These are phyloP conservation scores for Trametes versicolor DNA, from an alignment of 1,284 basidiomycete species.

Conservation along the genomic window DNA sequence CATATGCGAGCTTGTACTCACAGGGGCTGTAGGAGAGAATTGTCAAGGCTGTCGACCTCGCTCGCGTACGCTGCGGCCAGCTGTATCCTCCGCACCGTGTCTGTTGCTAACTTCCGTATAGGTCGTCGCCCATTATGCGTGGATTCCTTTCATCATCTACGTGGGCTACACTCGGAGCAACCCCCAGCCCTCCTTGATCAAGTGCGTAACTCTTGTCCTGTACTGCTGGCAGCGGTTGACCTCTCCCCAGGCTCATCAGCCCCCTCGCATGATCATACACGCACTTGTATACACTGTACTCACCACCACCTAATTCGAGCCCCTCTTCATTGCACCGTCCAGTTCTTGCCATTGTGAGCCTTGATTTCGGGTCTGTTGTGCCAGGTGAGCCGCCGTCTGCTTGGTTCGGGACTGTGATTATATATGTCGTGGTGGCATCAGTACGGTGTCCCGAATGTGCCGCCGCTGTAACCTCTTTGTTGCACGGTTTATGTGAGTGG, in stretches of 20 bases:
- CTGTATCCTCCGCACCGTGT: slow-evolving; percentile 12
- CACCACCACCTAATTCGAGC: slow-evolving; percentile 33
- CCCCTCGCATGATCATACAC: slow-evolving; percentile 75
- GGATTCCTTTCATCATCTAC: slow-evolving; percentile 95
- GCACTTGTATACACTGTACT: slow-evolving; percentile 38
- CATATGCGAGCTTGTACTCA: background rate
- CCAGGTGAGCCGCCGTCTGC: slow-evolving; percentile 29
- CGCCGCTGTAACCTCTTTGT: slow-evolving; percentile 57
- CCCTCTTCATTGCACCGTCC: slow-evolving; percentile 28
- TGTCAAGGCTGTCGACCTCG: slow-evolving; percentile 78
- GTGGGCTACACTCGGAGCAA: slow-evolving; percentile 90
- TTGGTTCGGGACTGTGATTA: slow-evolving; percentile 60
- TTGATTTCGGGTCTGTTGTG: background rate
- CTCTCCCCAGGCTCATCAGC: slow-evolving; percentile 79
- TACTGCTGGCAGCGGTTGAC: slow-evolving; percentile 20
- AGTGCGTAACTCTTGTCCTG: slow-evolving; percentile 61
- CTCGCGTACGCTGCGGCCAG: slow-evolving; percentile 66
- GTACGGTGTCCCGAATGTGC: slow-evolving; percentile 37
- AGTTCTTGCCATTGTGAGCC: background rate
- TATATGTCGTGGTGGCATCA: slow-evolving; percentile 71
- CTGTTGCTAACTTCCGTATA: slow-evolving; percentile 44
- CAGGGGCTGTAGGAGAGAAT: slow-evolving; percentile 72
- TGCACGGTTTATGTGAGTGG: slow-evolving; percentile 55
- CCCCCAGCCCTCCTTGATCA: slow-evolving; percentile 93
- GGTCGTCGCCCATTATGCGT: slow-evolving; percentile 91